Conservation (phyloP, 768 basidiomycete genomes). For the Trametes meyenii region DNA sequence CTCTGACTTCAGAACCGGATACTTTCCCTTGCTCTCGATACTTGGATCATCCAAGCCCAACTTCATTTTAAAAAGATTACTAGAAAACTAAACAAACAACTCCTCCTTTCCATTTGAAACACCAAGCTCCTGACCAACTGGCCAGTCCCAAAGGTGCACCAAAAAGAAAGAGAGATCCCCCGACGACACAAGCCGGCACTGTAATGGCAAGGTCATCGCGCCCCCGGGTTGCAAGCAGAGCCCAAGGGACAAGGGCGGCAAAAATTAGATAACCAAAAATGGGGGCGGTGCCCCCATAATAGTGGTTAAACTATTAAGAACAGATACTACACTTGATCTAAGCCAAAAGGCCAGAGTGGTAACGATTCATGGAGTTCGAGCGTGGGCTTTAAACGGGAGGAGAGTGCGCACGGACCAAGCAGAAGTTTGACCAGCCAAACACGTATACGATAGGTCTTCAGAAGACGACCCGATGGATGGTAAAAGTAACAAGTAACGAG, state of each 20-base stretch:
- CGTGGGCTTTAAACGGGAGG: neutral
- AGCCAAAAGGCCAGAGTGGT: conserved; percentile 68
- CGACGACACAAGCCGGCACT: conserved; percentile 36
- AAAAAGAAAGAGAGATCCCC: conserved; percentile 31
- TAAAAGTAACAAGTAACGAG: no score
- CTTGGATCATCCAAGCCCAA: no score
- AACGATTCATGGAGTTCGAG: conserved; percentile 29
- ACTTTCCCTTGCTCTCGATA: no score
- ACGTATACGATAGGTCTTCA: no score
- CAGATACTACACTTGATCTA: conserved; percentile 81
- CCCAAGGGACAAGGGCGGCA: conserved; percentile 34
- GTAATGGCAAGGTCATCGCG: conserved; percentile 36
- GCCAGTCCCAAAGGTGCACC: conserved; percentile 17
- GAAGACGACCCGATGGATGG: no score
- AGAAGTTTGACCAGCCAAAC: neutral
- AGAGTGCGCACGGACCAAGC: conserved; percentile 13
- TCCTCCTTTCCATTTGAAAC: conserved; percentile 21
- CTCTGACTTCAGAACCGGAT: no score
- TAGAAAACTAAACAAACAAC: neutral
- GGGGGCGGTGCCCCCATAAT: conserved; percentile 40
- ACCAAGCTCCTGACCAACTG: conserved; percentile 20
- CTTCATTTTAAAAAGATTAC: neutral
- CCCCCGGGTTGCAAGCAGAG: conserved; percentile 35
- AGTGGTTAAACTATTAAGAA: conserved; percentile 58
- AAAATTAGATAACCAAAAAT: conserved; percentile 39